These are phyloP conservation scores for Bruguiera sexangula DNA, from an alignment of 345 rosid genomes.

Conservation along the genomic window DNA sequence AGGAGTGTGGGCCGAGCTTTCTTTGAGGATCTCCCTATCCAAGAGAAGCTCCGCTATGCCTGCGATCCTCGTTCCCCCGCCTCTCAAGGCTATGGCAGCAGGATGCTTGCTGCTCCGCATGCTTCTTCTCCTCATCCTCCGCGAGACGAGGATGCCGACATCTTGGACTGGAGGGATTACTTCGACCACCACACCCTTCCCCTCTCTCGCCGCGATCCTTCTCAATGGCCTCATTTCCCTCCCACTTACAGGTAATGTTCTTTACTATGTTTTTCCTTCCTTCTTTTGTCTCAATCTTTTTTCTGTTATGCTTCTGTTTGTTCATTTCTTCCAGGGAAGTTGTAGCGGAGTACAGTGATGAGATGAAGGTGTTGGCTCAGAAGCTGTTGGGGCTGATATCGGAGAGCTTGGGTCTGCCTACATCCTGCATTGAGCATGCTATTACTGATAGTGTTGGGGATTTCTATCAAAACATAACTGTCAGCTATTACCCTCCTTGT, in stretches of 20 bases:
- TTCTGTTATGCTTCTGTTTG: no score
- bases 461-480: slow-evolving; percentile 79
- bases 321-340: slow-evolving; percentile 36
- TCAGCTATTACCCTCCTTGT: slow-evolving; percentile 86
- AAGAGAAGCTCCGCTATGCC: slow-evolving; percentile 69
- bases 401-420: slow-evolving; percentile 53
- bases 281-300: not conserved
- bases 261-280: not conserved
- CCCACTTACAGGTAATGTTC: slow-evolving; percentile 54
- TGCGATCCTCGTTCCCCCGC: slow-evolving; percentile 65
- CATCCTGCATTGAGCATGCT: slow-evolving; percentile 51
- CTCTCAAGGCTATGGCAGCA: slow-evolving; percentile 79
- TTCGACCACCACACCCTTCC: slow-evolving; percentile 88
- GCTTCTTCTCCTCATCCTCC: not conserved
- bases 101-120: slow-evolving; percentile 47
- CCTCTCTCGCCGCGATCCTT: slow-evolving; percentile 65
- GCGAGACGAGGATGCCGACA: slow-evolving; percentile 18
- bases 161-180: slow-evolving; percentile 94
- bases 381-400: slow-evolving; percentile 61
- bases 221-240: slow-evolving; percentile 68
- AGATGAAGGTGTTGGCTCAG: slow-evolving; percentile 55
- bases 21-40: slow-evolving; percentile 50
- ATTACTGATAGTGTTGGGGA: slow-evolving; percentile 40
- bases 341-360: slow-evolving; percentile 54
- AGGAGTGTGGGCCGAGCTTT: slow-evolving; percentile 44